These are phyloP conservation scores for Umbelopsis sp. DNA, from an alignment of 192 early-diverging fungal species.

Conservation along the genomic window DNA sequence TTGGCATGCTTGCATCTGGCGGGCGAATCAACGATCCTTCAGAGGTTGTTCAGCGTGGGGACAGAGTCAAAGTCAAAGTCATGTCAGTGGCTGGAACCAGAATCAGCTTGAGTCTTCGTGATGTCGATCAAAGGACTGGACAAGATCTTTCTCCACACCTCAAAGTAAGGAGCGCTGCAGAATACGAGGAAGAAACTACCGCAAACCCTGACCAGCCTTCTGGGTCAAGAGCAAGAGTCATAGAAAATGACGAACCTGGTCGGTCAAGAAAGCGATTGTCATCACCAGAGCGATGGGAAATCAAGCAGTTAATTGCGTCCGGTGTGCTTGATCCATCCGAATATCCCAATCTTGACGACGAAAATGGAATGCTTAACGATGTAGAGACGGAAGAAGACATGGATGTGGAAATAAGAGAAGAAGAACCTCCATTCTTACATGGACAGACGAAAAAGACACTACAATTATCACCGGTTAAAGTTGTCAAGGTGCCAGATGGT, in stretches of 20 bases:
- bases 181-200: slow-evolving; percentile 58
- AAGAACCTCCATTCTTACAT: slow-evolving; percentile 92
- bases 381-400: slow-evolving; percentile 94
- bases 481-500: slow-evolving; percentile 98
- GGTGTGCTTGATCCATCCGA: slow-evolving; percentile 86
- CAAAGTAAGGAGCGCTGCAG: slow-evolving; percentile 64
- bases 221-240: background rate
- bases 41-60: slow-evolving; percentile 84
- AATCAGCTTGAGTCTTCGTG: slow-evolving; percentile 91
- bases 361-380: slow-evolving; percentile 75
- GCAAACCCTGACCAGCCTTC: slow-evolving; percentile 71
- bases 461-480: slow-evolving; percentile 93
- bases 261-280: slow-evolving; percentile 79
- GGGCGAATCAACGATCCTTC: slow-evolving; percentile 74
- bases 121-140: slow-evolving; percentile 94
- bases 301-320: slow-evolving; percentile 96
- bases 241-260: slow-evolving; percentile 47
- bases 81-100: slow-evolving; percentile 85
- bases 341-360: slow-evolving; percentile 88
- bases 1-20: slow-evolving; percentile 67
- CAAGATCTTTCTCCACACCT: slow-evolving; percentile 85
- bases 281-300: slow-evolving; percentile 95
- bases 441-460: slow-evolving; percentile 87
- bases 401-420: slow-evolving; percentile 95
- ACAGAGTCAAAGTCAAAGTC: slow-evolving; percentile 92